Percentiles rank a stretch among this genome's conserved stretches.
These are phyloP conservation scores for Actinidia polygama DNA, from an alignment of 179 eudicot species.

Conservation along the genomic window DNA sequence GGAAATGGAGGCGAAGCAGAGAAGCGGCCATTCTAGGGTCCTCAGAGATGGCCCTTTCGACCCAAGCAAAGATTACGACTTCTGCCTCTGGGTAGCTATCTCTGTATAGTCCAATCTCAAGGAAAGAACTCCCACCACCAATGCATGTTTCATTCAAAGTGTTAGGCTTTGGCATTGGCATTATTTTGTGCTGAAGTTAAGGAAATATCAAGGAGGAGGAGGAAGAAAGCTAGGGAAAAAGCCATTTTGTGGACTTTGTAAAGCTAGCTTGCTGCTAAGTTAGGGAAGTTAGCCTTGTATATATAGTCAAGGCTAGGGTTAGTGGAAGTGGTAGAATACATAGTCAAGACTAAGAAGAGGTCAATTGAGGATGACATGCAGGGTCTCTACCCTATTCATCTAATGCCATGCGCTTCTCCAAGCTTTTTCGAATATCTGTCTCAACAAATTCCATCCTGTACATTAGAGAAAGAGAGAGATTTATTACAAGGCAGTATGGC, in stretches of 20 bases:
- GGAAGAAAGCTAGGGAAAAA: conserved; percentile 12
- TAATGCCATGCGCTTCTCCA: conserved; percentile 40
- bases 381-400: conserved; percentile 26
- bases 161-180: too few species aligned
- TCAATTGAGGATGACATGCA: conserved; percentile 25
- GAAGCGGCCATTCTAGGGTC: conserved; percentile 92
- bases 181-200: not conserved
- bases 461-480: not conserved
- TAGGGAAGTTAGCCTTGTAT: conserved; percentile 13
- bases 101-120: conserved; percentile 45
- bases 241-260: conserved; percentile 19
- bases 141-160: conserved; percentile 39
- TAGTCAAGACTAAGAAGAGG: conserved; percentile 35
- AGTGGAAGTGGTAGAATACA: conserved; percentile 25
- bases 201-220: conserved; percentile 29
- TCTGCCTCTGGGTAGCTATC: conserved; percentile 75
- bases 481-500: too few species aligned
- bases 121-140: conserved; percentile 22
- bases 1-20: conserved; percentile 83
- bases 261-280: too few species aligned
- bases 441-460: not conserved
- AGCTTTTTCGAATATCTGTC: not conserved
- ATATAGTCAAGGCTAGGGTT: not conserved
- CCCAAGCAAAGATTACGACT: conserved; percentile 60
- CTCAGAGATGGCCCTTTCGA: conserved; percentile 50